A percentile compares a stretch with the other conserved stretches of the same genome.
Evolutionary conservation across 768 basidiomycete genomes (phyloP).

Genomic region (Serendipita sp.): DNA sequence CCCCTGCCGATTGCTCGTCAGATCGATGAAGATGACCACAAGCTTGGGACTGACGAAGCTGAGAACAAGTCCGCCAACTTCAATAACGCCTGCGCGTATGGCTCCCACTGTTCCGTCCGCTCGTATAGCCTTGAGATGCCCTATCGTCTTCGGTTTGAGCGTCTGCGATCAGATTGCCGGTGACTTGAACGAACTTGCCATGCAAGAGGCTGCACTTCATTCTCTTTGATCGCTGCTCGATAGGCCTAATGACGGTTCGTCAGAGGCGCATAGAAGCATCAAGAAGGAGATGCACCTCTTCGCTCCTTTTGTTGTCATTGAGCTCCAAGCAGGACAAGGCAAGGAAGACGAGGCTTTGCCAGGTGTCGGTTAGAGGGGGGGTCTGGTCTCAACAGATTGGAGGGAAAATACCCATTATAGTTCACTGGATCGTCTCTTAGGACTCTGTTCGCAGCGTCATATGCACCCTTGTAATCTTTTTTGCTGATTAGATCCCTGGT

Average conservation of each 20-base stretch:
- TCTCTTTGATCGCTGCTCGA: slow-evolving; percentile 53
- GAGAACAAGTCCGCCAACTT: slow-evolving; percentile 42
- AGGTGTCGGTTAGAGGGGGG: background rate
- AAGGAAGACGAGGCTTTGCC: slow-evolving; percentile 62
- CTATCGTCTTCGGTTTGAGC: slow-evolving; percentile 23
- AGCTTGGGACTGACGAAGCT: slow-evolving; percentile 31
- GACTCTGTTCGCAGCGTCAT: slow-evolving; percentile 46
- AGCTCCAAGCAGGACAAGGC: slow-evolving; percentile 68
- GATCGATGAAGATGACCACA: background rate
- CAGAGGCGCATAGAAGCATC: slow-evolving; percentile 12
- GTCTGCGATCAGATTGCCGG: slow-evolving; percentile 1
- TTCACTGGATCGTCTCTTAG: slow-evolving; percentile 65
- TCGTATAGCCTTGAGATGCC: slow-evolving; percentile 64
- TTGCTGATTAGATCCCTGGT: slow-evolving; percentile 60
- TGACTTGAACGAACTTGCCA: slow-evolving; percentile 50
- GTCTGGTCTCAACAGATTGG: background rate
- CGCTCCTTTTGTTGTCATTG: slow-evolving; percentile 53
- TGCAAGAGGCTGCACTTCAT: slow-evolving; percentile 56
- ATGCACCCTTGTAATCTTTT: slow-evolving; percentile 58
- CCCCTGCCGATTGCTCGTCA: slow-evolving; percentile 27
- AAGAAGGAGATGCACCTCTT: slow-evolving; percentile 48
- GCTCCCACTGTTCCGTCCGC: slow-evolving; percentile 39
- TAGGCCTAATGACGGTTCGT: slow-evolving; percentile 40
- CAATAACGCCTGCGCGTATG: slow-evolving; percentile 36
- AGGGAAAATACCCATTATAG: slow-evolving; percentile 65